phyloP scores from a whole-genome alignment of 2,329 filamentous ascomycete species.

The Massarina eburnea region DNA sequence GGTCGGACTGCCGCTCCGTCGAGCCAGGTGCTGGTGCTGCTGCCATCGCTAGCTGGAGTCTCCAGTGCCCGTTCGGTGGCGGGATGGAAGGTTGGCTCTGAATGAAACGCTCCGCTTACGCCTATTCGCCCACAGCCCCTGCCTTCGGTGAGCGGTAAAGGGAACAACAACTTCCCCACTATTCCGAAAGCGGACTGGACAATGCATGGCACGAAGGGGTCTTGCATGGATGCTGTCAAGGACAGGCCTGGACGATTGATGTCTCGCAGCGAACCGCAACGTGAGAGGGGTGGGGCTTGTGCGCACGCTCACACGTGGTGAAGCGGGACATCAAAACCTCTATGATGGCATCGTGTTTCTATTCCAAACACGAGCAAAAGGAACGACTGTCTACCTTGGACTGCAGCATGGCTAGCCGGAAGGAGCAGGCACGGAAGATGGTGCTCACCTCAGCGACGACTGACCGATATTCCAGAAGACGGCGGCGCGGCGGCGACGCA shows the following conservation, averaged over 20 bases:
- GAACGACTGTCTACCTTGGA: not conserved
- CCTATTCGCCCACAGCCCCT: not conserved
- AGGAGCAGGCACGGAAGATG: too few relatives aligned
- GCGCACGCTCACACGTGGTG: not conserved
- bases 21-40: too few relatives aligned
- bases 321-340: not conserved
- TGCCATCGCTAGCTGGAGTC: not conserved
- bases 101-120: not conserved
- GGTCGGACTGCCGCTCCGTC: not conserved
- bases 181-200: not conserved
- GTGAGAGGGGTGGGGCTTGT: not conserved
- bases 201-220: slow-evolving; percentile 1
- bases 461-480: too few relatives aligned
- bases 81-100: not conserved
- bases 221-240: not conserved
- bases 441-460: too few relatives aligned
- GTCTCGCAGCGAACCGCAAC: slow-evolving; percentile 2
- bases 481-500: too few relatives aligned
- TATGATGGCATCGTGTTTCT: too few relatives aligned
- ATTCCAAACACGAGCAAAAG: not conserved
- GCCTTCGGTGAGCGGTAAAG: not conserved
- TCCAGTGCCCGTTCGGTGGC: not conserved
- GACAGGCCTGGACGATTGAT: not conserved
- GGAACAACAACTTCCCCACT: not conserved
- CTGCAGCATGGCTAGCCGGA: not conserved